Base-by-base conservation (phyloP, 441 rosid genomes). In the Brassica hybrid region DNA sequence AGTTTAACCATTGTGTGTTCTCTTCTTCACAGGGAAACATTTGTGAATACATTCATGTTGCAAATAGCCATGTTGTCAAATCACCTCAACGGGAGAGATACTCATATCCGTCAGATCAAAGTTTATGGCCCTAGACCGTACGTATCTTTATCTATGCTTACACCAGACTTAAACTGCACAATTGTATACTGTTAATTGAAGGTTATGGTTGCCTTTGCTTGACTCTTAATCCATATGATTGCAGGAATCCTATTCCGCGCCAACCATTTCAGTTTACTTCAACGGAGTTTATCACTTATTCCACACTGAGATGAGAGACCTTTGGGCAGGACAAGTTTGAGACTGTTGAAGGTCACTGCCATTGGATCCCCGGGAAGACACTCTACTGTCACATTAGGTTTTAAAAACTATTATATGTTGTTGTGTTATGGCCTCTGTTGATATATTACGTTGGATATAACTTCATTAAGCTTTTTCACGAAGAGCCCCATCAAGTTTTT, bases 81-180 rank as follows among this genome's bases (percentile, higher is more conserved):
- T 84, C 96, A 90, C 67, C 93, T 90, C 8, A 95, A 88, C 5
- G 98, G 99, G 76, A 87, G 94, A 81, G 98, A 96, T 83, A 91
- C 97, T 71, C 98, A 95, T 81, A 81, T 93, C 52, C 90, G 94
- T 62, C 99, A 96, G 87, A 93, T 96, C 88, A 96, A 91, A 89
- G 89, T 95, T 78, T 93, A 93, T 45, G 97, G 96, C 18, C 98
- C 99, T 76, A 88, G 87, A 78, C 91, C 82, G 94, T 91, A 69
- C 11, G 95, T 34, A 34, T 85, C 63, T 65, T 19, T 58, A 43
- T 65, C 64, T 16, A 71, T 32, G 11, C 65, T 61, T 71, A 18
- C 7, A 11, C 58, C 36, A 3, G 34, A 30, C 69, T 21, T 32
- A 13, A 32, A 60, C 36, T 27, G 5, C 23, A 34, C 61, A 8